Base-by-base conservation (phyloP, 176 grass and related monocot species). In the Urochloa ruziziensis region DNA sequence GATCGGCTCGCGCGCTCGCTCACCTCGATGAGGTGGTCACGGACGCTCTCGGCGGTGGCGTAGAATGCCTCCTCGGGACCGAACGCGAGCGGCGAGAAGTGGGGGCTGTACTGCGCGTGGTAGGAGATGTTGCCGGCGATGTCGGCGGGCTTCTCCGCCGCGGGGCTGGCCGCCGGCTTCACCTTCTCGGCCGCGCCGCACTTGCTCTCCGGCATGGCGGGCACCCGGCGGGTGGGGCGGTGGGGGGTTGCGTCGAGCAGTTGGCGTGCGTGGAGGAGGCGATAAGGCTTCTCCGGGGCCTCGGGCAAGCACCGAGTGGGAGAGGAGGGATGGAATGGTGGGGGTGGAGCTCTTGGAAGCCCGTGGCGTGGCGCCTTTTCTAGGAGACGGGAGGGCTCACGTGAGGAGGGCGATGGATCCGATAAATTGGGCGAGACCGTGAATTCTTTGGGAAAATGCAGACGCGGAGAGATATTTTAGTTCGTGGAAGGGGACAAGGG, bases 111-210 rank as follows among this genome's bases (percentile, higher is more conserved):
- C 66, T 80, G 69, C 19, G 81, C 93, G 68, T 96, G 91, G 80
- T 89, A 99, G 8, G 89, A 85, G 56, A 96, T 99, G 59, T 99
- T 96, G 27, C 83, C 94, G 16, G 97, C 93, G 72, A 99, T 99
- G 58, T 89, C 83, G 30, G 86, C 66, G 27, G 89, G 43, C 13
- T 94, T 86, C 49, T 91, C 89, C 19, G 93, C 64, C 65, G 66
- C 78, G 13, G 96, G 96, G 83, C 74, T 86, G 35, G 96, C 96
- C 36, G 78, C 78, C 70, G 91, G 87, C 82, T 79, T 89, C 62
- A 87, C 85, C 80, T 88, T 98, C 65, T 77, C 79, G 69, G 82
- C 84, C 63, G 40, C 75, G 65, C 71, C 37, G 76, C 76, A 80
- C 67, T 73, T 80, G 84, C 68, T 27, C 70, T 48, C 85, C 70